phyloP scores from a whole-genome alignment of 768 basidiomycete genomes.

The Obba rivulosa region DNA sequence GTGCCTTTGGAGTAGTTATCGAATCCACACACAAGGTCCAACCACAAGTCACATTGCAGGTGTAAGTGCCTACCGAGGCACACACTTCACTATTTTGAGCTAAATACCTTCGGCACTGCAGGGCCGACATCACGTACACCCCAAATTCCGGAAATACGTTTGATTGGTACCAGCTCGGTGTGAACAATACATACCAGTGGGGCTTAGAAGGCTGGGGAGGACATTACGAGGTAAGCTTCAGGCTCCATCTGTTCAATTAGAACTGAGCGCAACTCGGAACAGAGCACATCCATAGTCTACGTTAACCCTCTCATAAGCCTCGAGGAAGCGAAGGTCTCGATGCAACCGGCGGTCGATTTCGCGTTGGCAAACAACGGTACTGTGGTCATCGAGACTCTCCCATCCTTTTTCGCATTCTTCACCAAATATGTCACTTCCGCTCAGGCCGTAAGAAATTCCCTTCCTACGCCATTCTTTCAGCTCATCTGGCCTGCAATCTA shows the following conservation, averaged over 20 bases:
- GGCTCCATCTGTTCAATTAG: too few relatives aligned
- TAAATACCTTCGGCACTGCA: not conserved
- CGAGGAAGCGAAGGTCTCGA: constrained; percentile 33
- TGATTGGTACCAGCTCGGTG: constrained; percentile 23
- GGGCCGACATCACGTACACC: constrained; percentile 24
- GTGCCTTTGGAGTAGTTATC: constrained; percentile 31
- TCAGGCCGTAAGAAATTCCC: constrained; percentile 16
- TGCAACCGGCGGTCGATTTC: constrained; percentile 27
- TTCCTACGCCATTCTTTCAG: not conserved
- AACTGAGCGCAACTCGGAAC: not conserved
- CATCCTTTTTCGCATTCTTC: constrained; percentile 29
- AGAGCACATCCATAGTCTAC: constrained; percentile 26
- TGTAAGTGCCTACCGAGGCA: constrained; percentile 10
- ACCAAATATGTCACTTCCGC: constrained; percentile 24
- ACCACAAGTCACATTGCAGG: constrained; percentile 18
- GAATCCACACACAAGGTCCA: constrained; percentile 18
- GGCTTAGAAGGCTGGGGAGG: constrained; percentile 33
- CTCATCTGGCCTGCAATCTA: not conserved
- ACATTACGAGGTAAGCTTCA: constrained; percentile 21
- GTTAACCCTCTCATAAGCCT: constrained; percentile 39
- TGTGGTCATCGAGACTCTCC: constrained; percentile 24
- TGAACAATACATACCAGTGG: constrained; percentile 27
- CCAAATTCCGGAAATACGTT: constrained; percentile 14
- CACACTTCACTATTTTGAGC: not conserved
- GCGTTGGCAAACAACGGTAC: constrained; percentile 24